Conservation (phyloP, 2,329 filamentous ascomycete species). For the Fusarium citri region DNA sequence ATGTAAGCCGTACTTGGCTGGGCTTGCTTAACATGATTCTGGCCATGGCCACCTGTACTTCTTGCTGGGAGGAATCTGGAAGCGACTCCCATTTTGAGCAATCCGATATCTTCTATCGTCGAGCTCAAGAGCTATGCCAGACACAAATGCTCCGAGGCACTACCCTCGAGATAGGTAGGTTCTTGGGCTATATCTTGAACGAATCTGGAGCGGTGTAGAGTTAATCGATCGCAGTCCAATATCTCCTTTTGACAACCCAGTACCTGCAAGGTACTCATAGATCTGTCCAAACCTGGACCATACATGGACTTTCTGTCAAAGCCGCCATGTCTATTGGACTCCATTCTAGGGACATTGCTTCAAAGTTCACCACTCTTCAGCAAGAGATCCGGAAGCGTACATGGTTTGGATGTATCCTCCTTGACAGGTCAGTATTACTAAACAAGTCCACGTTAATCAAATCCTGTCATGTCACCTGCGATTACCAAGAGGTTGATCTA, state of each 20-base stretch:
- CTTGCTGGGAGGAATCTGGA: slow-evolving; percentile 20
- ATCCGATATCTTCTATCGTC: slow-evolving; percentile 59
- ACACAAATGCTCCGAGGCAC: slow-evolving; percentile 54
- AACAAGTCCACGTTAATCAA: not conserved
- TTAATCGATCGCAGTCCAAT: slow-evolving; percentile 53
- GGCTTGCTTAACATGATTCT: slow-evolving; percentile 63
- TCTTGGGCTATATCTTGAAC: not conserved
- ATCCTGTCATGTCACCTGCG: not conserved
- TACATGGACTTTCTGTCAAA: slow-evolving; percentile 64
- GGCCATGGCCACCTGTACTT: slow-evolving; percentile 57
- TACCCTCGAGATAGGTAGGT: slow-evolving; percentile 55
- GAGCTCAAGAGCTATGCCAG: slow-evolving; percentile 58
- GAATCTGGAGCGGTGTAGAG: not conserved
- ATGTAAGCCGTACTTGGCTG: slow-evolving; percentile 61
- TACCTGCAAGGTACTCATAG: slow-evolving; percentile 66
- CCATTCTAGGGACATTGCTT: slow-evolving; percentile 55
- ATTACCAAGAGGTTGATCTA: not conserved
- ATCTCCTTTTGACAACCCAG: slow-evolving; percentile 60
- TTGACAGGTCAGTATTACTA: slow-evolving; percentile 23
- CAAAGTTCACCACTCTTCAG: slow-evolving; percentile 54
- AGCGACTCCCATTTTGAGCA: slow-evolving; percentile 42
- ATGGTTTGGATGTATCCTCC: slow-evolving; percentile 51
- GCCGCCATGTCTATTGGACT: slow-evolving; percentile 64
- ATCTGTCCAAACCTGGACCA: slow-evolving; percentile 65
- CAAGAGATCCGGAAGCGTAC: slow-evolving; percentile 60